Percentiles rank a stretch among this genome's conserved stretches.
These are phyloP conservation scores for Pythium rishiriense DNA, from an alignment of 352 stramenopile genomes.

Conservation along the genomic window DNA sequence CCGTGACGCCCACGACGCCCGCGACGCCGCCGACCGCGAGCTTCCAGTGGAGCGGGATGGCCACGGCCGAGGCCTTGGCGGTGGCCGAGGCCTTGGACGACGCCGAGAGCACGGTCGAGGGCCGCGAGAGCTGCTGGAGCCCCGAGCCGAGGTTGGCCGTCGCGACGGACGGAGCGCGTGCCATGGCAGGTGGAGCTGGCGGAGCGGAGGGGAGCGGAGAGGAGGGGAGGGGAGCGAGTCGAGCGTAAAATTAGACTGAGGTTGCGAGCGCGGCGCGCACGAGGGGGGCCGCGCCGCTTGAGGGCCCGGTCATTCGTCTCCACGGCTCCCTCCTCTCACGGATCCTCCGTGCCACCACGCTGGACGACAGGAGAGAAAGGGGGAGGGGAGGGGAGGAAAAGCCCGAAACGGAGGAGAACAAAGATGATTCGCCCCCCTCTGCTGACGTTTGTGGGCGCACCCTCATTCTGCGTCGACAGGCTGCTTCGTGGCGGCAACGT, in stretches of 20 bases:
- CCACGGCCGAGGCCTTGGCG: constrained; percentile 1
- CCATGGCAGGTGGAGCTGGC: not conserved
- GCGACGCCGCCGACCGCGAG: constrained; percentile 85
- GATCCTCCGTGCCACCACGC: not conserved
- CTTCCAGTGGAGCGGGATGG: constrained; percentile 80
- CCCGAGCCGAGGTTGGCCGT: constrained; percentile 12
- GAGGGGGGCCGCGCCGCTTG: not conserved
- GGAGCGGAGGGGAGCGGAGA: constrained; percentile 1
- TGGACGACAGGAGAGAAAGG: not conserved
- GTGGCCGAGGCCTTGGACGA: not conserved
- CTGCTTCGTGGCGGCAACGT: constrained; percentile 3
- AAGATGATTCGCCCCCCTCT: not conserved
- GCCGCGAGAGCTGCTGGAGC: constrained; percentile 25
- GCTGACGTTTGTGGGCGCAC: constrained; percentile 5
- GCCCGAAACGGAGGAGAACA: not conserved
- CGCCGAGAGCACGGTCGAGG: constrained; percentile 12
- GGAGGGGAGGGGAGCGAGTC: constrained; percentile 11
- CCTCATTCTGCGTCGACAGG: not conserved
- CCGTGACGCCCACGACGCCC: constrained; percentile 76
- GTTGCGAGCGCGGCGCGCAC: not conserved
- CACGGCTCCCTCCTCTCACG: too few relatives aligned
- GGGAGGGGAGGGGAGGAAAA: not conserved
- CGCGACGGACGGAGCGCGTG: constrained; percentile 16
- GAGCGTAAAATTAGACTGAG: constrained; percentile 20
- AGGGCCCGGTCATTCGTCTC: constrained; percentile 19